These are phyloP conservation scores for Lachancea sp. DNA, from an alignment of 805 yeast genomes.

Conservation along the genomic window DNA sequence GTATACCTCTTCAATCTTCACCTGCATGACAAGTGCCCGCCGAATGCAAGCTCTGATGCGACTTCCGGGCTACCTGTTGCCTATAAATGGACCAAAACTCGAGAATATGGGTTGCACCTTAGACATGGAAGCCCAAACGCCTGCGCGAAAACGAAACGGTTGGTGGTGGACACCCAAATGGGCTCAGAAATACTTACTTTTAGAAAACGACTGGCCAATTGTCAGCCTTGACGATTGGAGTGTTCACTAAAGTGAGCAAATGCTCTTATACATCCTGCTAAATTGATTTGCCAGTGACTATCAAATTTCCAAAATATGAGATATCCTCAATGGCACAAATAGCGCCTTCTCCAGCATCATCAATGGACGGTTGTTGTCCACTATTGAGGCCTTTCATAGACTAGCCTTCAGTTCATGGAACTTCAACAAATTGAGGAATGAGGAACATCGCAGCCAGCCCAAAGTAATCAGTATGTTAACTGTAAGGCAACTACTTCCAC, in stretches of 20 bases:
- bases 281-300: too few relatives aligned
- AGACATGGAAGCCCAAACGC: conserved; percentile 2
- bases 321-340: too few relatives aligned
- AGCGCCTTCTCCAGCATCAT: too few relatives aligned
- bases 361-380: too few relatives aligned
- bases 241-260: not conserved
- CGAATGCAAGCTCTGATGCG: not conserved
- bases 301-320: not conserved
- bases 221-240: not conserved
- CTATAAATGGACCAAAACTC: not conserved
- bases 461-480: not conserved
- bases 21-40: not conserved
- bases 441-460: too few relatives aligned
- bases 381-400: too few relatives aligned
- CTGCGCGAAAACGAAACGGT: not conserved
- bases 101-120: conserved; percentile 1
- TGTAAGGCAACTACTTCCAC: too few relatives aligned
- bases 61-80: not conserved
- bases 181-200: not conserved
- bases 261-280: too few relatives aligned
- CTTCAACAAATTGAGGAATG: too few relatives aligned
- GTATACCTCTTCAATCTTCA: not conserved
- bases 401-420: too few relatives aligned
- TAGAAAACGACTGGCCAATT: not conserved
- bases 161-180: conserved; percentile 1